Evolutionary conservation across 352 stramenopile species (phyloP).

Genomic region (Phytophthora rubi): DNA sequence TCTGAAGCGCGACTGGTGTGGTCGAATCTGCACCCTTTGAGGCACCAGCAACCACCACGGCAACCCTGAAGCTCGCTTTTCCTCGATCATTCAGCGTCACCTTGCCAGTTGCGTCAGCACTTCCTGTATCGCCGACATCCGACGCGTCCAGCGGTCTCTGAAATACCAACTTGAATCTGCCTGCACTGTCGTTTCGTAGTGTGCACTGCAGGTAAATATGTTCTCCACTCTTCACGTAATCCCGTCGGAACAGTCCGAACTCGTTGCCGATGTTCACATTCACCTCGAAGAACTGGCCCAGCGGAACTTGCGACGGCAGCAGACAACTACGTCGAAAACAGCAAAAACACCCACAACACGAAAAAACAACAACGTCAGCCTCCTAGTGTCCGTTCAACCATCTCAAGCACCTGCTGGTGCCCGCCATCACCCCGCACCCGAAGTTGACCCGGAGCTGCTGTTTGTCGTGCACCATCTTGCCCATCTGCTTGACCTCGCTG

Average conservation of each 20-base stretch:
- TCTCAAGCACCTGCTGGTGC: conserved; percentile 18
- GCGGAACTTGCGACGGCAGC: conserved; percentile 57
- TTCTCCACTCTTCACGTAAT: conserved; percentile 50
- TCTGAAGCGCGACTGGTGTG: conserved; percentile 44
- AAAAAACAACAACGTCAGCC: conserved; percentile 17
- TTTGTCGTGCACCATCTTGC: conserved; percentile 80
- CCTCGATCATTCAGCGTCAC: conserved; percentile 67
- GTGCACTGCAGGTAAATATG: conserved; percentile 56
- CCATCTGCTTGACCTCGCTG: conserved; percentile 60
- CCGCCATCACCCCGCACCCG: conserved; percentile 41
- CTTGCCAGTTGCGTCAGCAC: conserved; percentile 30
- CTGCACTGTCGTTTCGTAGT: conserved; percentile 45
- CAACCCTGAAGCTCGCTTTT: conserved; percentile 59
- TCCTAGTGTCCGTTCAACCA: conserved; percentile 16
- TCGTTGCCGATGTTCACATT: conserved; percentile 83
- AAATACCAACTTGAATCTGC: conserved; percentile 38
- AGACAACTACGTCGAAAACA: conserved; percentile 45
- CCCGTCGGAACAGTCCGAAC: conserved; percentile 79
- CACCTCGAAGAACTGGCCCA: conserved; percentile 67
- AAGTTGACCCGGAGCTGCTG: conserved; percentile 86
- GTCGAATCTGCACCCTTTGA: background rate
- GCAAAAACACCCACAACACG: conserved; percentile 13
- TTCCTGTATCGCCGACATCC: conserved; percentile 18
- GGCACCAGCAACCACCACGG: conserved; percentile 28
- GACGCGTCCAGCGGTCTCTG: conserved; percentile 26